phyloP scores from a whole-genome alignment of 805 yeast species.

The Saccharomycopsis fermentans region DNA sequence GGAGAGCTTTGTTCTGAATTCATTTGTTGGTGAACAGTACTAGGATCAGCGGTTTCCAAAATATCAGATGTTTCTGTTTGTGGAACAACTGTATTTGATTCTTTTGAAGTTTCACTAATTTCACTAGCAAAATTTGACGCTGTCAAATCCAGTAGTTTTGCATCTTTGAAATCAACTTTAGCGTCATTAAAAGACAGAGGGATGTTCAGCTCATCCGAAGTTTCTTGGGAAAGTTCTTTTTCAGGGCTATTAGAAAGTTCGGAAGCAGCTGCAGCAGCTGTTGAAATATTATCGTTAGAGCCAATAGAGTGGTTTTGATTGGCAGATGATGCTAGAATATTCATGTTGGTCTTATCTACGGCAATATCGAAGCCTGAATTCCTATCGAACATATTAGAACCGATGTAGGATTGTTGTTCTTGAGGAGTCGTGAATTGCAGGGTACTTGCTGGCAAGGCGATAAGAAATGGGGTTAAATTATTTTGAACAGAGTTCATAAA shows the following conservation, averaged over 20 bases:
- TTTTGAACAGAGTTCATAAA: constrained; percentile 41
- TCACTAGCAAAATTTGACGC: not conserved
- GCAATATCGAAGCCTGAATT: not conserved
- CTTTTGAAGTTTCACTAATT: not conserved
- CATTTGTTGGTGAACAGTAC: constrained; percentile 11
- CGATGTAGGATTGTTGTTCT: constrained; percentile 1
- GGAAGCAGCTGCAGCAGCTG: not conserved
- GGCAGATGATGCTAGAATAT: not conserved
- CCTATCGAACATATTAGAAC: not conserved
- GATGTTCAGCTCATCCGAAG: too few relatives aligned
- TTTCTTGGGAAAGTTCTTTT: too few relatives aligned
- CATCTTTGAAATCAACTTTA: too few relatives aligned
- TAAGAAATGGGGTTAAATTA: constrained; percentile 48
- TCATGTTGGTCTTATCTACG: not conserved
- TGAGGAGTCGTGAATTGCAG: not conserved
- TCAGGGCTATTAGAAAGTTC: not conserved
- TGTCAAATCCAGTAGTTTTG: not conserved
- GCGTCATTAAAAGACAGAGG: too few relatives aligned
- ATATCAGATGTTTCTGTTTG: not conserved
- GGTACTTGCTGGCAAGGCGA: constrained; percentile 34
- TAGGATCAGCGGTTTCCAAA: not conserved
- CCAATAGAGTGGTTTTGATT: not conserved
- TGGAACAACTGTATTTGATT: not conserved
- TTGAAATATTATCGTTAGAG: not conserved
- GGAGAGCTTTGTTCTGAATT: constrained; percentile 8